Conservation (phyloP, 345 rosid genomes). For the Linum usitatissimum region DNA sequence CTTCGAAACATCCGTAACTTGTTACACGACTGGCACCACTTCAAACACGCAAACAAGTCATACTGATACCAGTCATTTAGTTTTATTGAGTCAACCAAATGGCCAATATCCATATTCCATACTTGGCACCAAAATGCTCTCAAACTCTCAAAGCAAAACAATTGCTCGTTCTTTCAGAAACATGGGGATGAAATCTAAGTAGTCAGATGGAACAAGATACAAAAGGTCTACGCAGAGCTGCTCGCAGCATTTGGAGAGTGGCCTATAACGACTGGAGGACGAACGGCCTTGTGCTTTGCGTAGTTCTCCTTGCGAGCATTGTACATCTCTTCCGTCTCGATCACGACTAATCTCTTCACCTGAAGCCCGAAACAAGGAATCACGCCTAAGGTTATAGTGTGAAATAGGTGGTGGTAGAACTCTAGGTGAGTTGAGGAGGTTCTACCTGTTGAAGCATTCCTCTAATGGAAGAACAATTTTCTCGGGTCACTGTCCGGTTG, state of each 20-base stretch:
- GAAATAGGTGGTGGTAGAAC: neutral
- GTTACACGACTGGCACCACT: too few species aligned
- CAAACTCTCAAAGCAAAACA: too few species aligned
- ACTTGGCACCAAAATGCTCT: too few species aligned
- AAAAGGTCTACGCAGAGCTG: constrained; percentile 27
- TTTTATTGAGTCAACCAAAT: too few species aligned
- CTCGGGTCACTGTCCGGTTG: constrained; percentile 57
- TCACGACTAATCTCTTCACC: constrained; percentile 67
- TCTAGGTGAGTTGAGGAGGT: neutral
- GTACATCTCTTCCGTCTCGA: constrained; percentile 76
- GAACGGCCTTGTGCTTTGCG: constrained; percentile 43
- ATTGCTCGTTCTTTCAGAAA: neutral
- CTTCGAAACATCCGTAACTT: too few species aligned
- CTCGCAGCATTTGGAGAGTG: constrained; percentile 33
- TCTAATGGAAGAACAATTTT: constrained; percentile 53
- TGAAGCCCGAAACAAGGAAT: constrained; percentile 11
- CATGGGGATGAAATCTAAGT: constrained; percentile 8
- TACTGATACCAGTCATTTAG: too few species aligned
- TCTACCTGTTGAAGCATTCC: constrained; percentile 74
- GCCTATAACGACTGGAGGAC: constrained; percentile 47
- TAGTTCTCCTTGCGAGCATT: constrained; percentile 57
- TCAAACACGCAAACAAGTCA: too few species aligned
- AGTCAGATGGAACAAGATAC: neutral
- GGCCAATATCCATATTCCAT: too few species aligned
- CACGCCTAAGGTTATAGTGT: neutral